These are phyloP conservation scores for Capsicum chinense DNA, from an alignment of 257 asterid genomes.

Conservation along the genomic window DNA sequence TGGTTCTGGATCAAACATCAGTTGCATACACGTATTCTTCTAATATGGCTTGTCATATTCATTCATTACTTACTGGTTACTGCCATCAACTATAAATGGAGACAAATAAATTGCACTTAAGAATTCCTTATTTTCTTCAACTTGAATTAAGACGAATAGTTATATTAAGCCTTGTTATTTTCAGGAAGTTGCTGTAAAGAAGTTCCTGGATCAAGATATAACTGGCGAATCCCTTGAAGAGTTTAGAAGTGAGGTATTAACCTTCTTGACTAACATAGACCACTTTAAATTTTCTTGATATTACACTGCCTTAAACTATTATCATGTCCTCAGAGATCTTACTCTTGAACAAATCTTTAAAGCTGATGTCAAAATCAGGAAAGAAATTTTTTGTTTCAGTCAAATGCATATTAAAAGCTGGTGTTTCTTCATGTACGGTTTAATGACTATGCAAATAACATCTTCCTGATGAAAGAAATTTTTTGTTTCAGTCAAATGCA, in stretches of 20 bases:
- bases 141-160: background rate
- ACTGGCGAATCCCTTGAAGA: conserved; percentile 94
- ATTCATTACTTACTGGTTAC: background rate
- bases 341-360: conserved; percentile 12
- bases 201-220: conserved; percentile 86
- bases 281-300: background rate
- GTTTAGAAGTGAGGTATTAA: conserved; percentile 89
- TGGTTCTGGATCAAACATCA: conserved; percentile 15
- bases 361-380: background rate
- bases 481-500: background rate
- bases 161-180: conserved; percentile 39
- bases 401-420: background rate
- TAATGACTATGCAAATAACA: background rate
- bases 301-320: background rate
- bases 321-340: background rate
- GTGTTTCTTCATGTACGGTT: background rate
- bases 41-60: background rate
- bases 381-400: background rate
- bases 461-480: background rate
- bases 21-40: conserved; percentile 9
- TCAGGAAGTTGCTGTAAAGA: conserved; percentile 98
- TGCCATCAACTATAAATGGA: conserved; percentile 3
- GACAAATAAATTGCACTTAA: background rate
- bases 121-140: conserved; percentile 1
- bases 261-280: conserved; percentile 27